These are phyloP conservation scores for Gentiana dahurica DNA, from an alignment of 257 asterid genomes.

Conservation along the genomic window DNA sequence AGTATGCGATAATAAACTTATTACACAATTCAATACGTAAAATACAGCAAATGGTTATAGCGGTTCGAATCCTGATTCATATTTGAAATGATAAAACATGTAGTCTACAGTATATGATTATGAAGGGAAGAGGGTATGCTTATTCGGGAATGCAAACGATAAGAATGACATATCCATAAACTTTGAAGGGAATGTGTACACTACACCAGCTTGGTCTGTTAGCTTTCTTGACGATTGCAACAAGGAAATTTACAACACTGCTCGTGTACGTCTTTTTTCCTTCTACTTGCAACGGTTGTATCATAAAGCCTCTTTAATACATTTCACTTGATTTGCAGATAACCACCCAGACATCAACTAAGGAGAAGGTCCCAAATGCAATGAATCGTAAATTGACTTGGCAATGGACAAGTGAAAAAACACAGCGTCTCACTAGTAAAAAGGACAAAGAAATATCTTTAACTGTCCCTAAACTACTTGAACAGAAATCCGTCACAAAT, in stretches of 20 bases:
- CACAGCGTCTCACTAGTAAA: constrained; percentile 4
- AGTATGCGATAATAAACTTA: constrained; percentile 15
- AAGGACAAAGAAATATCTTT: neutral
- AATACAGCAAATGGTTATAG: too few species aligned
- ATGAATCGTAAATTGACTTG: constrained; percentile 17
- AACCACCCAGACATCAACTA: constrained; percentile 12
- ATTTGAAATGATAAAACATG: too few species aligned
- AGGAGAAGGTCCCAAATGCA: constrained; percentile 17
- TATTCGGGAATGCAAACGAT: constrained; percentile 28
- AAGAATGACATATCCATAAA: constrained; percentile 8
- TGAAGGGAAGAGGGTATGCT: constrained; percentile 26
- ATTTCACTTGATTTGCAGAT: constrained; percentile 10
- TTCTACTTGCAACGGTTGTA: neutral
- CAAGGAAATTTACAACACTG: constrained; percentile 31
- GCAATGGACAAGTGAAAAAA: constrained; percentile 26
- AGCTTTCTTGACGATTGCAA: constrained; percentile 35
- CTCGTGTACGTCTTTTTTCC: constrained; percentile 11
- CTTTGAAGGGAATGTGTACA: constrained; percentile 25
- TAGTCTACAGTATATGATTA: constrained; percentile 19
- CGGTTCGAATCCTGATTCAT: too few species aligned
- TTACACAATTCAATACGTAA: too few species aligned
- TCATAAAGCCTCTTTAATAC: neutral
- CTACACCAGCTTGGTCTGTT: constrained; percentile 37
- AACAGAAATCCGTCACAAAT: constrained; percentile 33
- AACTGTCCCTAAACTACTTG: constrained; percentile 19